These are phyloP conservation scores for Calendula officinalis DNA, from an alignment of 129 eudicot species.

Conservation along the genomic window DNA sequence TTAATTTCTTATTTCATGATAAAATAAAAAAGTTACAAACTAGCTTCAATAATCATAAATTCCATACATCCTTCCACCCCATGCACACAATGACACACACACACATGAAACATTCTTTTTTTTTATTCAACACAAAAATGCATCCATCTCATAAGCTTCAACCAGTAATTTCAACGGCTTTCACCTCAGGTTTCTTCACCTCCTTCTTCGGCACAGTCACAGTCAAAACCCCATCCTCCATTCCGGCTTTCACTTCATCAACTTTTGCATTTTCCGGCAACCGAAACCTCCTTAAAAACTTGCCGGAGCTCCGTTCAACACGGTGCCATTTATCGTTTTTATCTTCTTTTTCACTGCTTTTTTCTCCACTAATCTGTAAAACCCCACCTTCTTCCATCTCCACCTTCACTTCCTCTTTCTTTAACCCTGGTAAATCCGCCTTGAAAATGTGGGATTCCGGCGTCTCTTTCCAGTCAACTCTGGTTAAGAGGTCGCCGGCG, in stretches of 20 bases:
- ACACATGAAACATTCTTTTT: no score
- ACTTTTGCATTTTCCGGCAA: constrained; percentile 38
- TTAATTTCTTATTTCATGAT: no score
- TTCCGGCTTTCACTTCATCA: constrained; percentile 37
- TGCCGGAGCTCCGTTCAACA: constrained; percentile 37
- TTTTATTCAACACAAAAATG: no score
- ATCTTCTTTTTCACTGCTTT: constrained; percentile 34
- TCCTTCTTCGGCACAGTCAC: constrained; percentile 41
- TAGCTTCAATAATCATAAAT: no score
- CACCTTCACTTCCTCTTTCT: constrained; percentile 42
- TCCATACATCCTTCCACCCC: no score
- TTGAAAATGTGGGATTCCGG: constrained; percentile 41
- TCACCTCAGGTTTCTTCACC: constrained; percentile 39
- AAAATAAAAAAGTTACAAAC: no score
- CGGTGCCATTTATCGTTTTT: constrained; percentile 43
- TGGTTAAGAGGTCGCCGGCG: constrained; percentile 2
- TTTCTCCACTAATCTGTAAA: constrained; percentile 44
- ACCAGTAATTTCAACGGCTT: background rate
- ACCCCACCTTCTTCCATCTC: constrained; percentile 41
- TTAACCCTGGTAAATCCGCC: constrained; percentile 49
- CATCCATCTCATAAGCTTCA: no score
- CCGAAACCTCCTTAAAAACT: constrained; percentile 38
- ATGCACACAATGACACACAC: no score
- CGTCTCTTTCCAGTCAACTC: constrained; percentile 43
- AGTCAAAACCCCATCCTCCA: constrained; percentile 46